Evolutionary conservation across 1,284 basidiomycete species (phyloP), one percentile per base, ranked within the genome.

Genomic region (Xerocomus minutiporus): DNA sequence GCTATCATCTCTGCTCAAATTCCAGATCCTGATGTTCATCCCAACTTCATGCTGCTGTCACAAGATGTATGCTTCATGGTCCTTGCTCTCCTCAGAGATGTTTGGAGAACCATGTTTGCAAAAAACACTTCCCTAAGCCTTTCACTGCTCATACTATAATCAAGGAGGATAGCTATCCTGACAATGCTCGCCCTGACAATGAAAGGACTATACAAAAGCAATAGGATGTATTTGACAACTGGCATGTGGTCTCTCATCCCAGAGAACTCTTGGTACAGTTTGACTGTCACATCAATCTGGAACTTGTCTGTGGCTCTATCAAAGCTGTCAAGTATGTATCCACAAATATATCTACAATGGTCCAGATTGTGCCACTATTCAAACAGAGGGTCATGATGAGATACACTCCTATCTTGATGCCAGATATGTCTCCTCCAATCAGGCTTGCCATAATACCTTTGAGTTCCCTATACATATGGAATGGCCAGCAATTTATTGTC

Each of bases 391-490:
- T 0, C 4, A 52, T 4, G 25, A 57, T 53, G 52, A 64, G 5
- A 52, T 65, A 2, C 0, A 0, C 1, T 8, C 25, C 31, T 64
- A 62, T 26, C 47, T 64, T n/a, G 54, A 64, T 20, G 20, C 20
- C 0, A 20, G 20, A 20, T 20, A 20, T 20, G 20, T 20, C 20
- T 20, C 20, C 20, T 57, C 50, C 1, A 48, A 38, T 1, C 47
- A 64, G 31, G 58, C 60, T 1, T 51, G 49, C 1, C 57, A 61
- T 25, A 53, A 58, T 2, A 55, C 60, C 17, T 54, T 65, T 46
- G 55, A 64, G 2, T 64, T 64, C 26, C 3, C 45, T 0, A 65
- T 64, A 45, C 49, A 64, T 3, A 44, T 48, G 28, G 51, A 64
- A 3, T 58, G 50, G 45, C 60, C 56, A 5, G 52, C 60, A 31